These are phyloP conservation scores for Penicillium taxi DNA, from an alignment of 495 filamentous ascomycete genomes.

Conservation along the genomic window DNA sequence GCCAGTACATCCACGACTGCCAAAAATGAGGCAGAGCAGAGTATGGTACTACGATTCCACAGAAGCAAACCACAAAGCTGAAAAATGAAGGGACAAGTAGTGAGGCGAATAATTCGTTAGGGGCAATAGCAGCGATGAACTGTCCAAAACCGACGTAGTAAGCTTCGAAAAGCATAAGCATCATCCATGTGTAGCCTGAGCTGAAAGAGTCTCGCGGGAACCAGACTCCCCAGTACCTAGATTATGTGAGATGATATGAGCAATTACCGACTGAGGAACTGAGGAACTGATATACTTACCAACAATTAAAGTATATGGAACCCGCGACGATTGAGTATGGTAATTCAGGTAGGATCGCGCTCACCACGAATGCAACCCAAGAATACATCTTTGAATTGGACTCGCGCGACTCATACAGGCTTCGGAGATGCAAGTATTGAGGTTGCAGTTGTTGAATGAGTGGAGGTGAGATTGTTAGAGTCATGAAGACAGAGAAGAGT, in stretches of 20 bases:
- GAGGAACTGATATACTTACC: slow-evolving; percentile 38
- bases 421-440: slow-evolving; percentile 38
- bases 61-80: slow-evolving; percentile 55
- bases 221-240: slow-evolving; percentile 47
- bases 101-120: slow-evolving; percentile 64
- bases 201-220: slow-evolving; percentile 46
- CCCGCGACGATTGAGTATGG: slow-evolving; percentile 47
- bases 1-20: slow-evolving; percentile 61
- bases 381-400: slow-evolving; percentile 46
- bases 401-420: slow-evolving; percentile 42
- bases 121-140: slow-evolving; percentile 64
- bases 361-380: slow-evolving; percentile 43
- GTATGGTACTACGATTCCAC: slow-evolving; percentile 55
- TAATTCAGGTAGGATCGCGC: slow-evolving; percentile 42
- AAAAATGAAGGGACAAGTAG: slow-evolving; percentile 61
- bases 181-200: slow-evolving; percentile 49
- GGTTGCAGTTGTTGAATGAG: slow-evolving; percentile 55
- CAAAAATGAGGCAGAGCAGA: slow-evolving; percentile 50
- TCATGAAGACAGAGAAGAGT: slow-evolving; percentile 67
- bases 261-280: neutral
- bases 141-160: slow-evolving; percentile 70
- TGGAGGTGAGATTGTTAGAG: slow-evolving; percentile 53
- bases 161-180: slow-evolving; percentile 60
- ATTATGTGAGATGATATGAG: neutral
- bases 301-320: slow-evolving; percentile 50